These are phyloP conservation scores for Ascochyta pisi DNA, from an alignment of 2,329 filamentous ascomycete species.

Conservation along the genomic window DNA sequence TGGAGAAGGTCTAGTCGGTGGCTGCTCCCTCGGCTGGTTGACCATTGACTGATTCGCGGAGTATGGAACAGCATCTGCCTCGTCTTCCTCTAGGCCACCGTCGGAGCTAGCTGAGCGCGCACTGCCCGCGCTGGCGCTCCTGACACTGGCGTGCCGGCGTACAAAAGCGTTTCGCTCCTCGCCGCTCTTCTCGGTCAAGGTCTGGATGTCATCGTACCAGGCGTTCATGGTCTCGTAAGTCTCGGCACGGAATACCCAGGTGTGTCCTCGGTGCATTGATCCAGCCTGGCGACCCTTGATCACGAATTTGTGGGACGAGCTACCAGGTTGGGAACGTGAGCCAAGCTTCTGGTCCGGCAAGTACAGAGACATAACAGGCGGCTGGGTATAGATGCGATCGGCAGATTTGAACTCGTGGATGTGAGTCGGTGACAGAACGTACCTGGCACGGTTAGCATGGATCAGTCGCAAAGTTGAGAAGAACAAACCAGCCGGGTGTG, in stretches of 20 bases:
- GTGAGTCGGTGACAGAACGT: conserved; percentile 94
- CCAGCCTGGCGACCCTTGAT: conserved; percentile 96
- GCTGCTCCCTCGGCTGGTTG: conserved; percentile 46
- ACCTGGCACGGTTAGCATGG: conserved; percentile 62
- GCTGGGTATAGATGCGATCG: conserved; percentile 80
- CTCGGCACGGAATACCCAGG: conserved; percentile 72
- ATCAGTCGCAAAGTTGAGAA: not conserved
- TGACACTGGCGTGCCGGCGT: conserved; percentile 76
- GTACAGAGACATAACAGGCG: conserved; percentile 95
- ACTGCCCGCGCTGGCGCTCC: conserved; percentile 74
- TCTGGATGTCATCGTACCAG: conserved; percentile 94
- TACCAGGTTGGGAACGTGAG: conserved; percentile 81
- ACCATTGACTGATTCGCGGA: conserved; percentile 63
- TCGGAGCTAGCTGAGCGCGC: conserved; percentile 58
- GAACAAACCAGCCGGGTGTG: conserved; percentile 84
- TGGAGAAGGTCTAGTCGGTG: conserved; percentile 77
- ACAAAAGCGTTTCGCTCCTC: conserved; percentile 90
- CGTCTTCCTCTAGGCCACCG: conserved; percentile 56
- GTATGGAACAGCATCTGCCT: conserved; percentile 70
- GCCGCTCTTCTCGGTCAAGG: conserved; percentile 83
- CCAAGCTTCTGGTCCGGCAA: conserved; percentile 94
- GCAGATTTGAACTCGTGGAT: conserved; percentile 99
- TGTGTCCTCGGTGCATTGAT: conserved; percentile 81
- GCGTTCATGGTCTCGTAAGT: conserved; percentile 93
- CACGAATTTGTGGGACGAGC: conserved; percentile 95